Evolutionary conservation across 345 rosid genomes (phyloP), one percentile per base, ranked within the genome.

Genomic region (Erucastrum elatum): DNA sequence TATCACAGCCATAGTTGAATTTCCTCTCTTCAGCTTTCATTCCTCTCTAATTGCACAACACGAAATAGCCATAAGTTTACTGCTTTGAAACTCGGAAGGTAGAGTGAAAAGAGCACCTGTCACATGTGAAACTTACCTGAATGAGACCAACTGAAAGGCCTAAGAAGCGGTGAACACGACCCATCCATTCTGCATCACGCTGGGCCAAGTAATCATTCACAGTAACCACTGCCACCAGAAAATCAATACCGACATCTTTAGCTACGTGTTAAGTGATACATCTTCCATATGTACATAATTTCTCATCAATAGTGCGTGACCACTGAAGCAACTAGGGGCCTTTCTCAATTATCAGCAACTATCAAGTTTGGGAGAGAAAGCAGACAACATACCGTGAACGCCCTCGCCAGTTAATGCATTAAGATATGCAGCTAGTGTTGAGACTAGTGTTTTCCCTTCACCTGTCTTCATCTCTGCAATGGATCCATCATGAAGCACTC

Each of bases 181-280:
- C 98, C 98, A 94, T 94, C 98, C 98, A 94, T 76, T 94, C 97
- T 79, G 98, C 98, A 87, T 94, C 98, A 70, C 98, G 97, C 79
- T 88, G 93, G 68, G 98, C 98, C 68, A 94, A 84, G 84, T 94
- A 94, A 86, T 94, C 96, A 83, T 94, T 94, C 74, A 94, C 98
- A 30, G 98, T 94, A 70, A 94, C 98, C 87, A 94, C 98, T 94
- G 86, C 72, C 74, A 76, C 81, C 73, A 79, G 56, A 77, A 75
- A 77, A 78, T 30, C 8, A 83, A 66, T 58, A 81, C 17, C 64
- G 66, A 56, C 31, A 63, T 8, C 21, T 25, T 66, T 41, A 72
- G 62, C 27, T 16, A 81, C 17, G 27, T 63, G 21, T 53, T 74
- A 27, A 15, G 3, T 2, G 29, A 49, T 60, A 61, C 30, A 3